These are phyloP conservation scores for Microsporum canis DNA, from an alignment of 2,329 filamentous ascomycete species.

Conservation along the genomic window DNA sequence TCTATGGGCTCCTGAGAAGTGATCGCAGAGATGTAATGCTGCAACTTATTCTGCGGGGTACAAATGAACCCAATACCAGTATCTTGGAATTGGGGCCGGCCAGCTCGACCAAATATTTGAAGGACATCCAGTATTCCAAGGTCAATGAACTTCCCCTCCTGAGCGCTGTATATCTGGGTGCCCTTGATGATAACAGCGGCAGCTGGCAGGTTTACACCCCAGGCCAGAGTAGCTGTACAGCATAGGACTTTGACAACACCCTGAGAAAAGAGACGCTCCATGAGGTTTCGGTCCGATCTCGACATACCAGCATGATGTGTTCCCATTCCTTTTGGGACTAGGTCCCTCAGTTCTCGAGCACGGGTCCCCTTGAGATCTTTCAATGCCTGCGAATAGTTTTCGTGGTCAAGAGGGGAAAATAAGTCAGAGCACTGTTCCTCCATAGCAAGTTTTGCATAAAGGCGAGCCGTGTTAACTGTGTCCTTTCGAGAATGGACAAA, in stretches of 20 bases:
- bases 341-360: slow-evolving; percentile 75
- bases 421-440: slow-evolving; percentile 70
- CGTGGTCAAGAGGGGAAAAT: slow-evolving; percentile 69
- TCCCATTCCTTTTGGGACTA: slow-evolving; percentile 82
- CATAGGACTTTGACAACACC: slow-evolving; percentile 95
- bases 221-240: slow-evolving; percentile 94
- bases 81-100: slow-evolving; percentile 94
- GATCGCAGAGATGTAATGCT: slow-evolving; percentile 83
- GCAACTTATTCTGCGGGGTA: slow-evolving; percentile 84
- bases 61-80: slow-evolving; percentile 97
- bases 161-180: slow-evolving; percentile 90
- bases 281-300: slow-evolving; percentile 84
- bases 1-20: slow-evolving; percentile 96
- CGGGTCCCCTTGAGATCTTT: slow-evolving; percentile 77
- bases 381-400: slow-evolving; percentile 66
- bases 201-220: slow-evolving; percentile 96
- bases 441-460: slow-evolving; percentile 72
- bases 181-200: slow-evolving; percentile 97
- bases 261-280: slow-evolving; percentile 81
- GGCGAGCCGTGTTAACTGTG: slow-evolving; percentile 76
- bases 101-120: slow-evolving; percentile 96
- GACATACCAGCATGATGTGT: slow-evolving; percentile 97
- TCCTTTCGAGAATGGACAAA: slow-evolving; percentile 97
- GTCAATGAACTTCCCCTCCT: slow-evolving; percentile 94
- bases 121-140: slow-evolving; percentile 92